Conservation (phyloP, 2,329 filamentous ascomycete species). For the Venturia asperata region DNA sequence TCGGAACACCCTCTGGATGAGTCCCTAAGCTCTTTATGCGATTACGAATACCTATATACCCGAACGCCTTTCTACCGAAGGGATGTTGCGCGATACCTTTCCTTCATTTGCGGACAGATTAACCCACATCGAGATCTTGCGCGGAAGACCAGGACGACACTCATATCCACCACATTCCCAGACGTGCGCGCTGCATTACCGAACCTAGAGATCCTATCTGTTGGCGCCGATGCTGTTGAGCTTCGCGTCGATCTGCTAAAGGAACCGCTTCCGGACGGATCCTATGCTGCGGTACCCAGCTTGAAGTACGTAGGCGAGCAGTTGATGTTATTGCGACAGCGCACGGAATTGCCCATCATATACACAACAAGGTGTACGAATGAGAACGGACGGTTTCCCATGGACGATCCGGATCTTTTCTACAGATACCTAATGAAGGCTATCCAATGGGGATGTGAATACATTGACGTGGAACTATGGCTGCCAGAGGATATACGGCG, state of each 20-base stretch:
- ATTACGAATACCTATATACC: constrained; percentile 83
- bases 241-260: constrained; percentile 74
- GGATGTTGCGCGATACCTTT: constrained; percentile 71
- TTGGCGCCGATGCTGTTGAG: constrained; percentile 79
- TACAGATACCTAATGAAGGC: constrained; percentile 75
- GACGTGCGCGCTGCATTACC: constrained; percentile 76
- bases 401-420: constrained; percentile 68
- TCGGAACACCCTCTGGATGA: constrained; percentile 47
- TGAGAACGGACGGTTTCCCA: constrained; percentile 79
- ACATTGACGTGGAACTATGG: constrained; percentile 85
- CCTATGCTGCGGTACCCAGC: constrained; percentile 61
- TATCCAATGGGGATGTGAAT: constrained; percentile 84
- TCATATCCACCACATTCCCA: constrained; percentile 83
- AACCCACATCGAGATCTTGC: constrained; percentile 70
- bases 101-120: constrained; percentile 71
- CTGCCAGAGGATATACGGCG: constrained; percentile 68
- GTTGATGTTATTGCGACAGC: constrained; percentile 73
- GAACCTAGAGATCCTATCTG: constrained; percentile 79
- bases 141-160: constrained; percentile 70
- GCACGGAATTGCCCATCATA: constrained; percentile 82
- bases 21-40: constrained; percentile 54
- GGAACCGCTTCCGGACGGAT: constrained; percentile 59
- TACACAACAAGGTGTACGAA: constrained; percentile 76
- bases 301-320: constrained; percentile 80
- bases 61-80: constrained; percentile 63